Conservation (phyloP, 2,329 filamentous ascomycete genomes). For the Ophiostoma populinum region DNA sequence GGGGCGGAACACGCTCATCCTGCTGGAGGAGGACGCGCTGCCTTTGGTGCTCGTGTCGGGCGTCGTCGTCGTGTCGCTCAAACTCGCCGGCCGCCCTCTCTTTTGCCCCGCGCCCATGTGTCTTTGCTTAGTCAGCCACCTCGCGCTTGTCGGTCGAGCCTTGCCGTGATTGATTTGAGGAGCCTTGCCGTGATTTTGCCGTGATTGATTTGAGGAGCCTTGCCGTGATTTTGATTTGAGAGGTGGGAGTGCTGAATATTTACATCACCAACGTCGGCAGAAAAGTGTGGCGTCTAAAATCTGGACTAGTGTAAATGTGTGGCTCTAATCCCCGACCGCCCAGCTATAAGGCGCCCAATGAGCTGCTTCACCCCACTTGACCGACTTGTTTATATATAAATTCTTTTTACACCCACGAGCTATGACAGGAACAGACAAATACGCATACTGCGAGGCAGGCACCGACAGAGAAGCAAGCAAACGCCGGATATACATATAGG, state of each 20-base stretch:
- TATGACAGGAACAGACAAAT: not conserved
- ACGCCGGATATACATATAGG: not conserved
- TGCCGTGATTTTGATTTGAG: not conserved
- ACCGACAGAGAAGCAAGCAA: not conserved
- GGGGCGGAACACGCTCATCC: slow-evolving; percentile 53
- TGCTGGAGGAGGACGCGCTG: no score
- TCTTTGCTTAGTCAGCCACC: not conserved
- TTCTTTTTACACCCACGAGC: no score
- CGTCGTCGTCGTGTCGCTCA: slow-evolving; percentile 4
- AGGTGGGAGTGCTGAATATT: not conserved
- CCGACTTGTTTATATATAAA: no score
- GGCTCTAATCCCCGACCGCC: slow-evolving; percentile 3
- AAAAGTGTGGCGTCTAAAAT: slow-evolving; percentile 8
- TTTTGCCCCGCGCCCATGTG: slow-evolving; percentile 10
- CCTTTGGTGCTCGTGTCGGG: not conserved
- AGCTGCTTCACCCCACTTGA: not conserved
- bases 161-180: not conserved
- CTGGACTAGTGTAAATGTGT: slow-evolving; percentile 3
- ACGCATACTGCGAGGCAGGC: not conserved
- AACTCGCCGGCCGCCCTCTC: slow-evolving; percentile 8
- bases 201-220: not conserved
- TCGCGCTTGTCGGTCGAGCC: not conserved
- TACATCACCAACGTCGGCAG: not conserved
- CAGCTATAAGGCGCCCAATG: not conserved
- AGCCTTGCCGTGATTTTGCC: not conserved